Evolutionary conservation across 2,329 filamentous ascomycete genomes (phyloP).

Genomic region (Talaromyces sp.): DNA sequence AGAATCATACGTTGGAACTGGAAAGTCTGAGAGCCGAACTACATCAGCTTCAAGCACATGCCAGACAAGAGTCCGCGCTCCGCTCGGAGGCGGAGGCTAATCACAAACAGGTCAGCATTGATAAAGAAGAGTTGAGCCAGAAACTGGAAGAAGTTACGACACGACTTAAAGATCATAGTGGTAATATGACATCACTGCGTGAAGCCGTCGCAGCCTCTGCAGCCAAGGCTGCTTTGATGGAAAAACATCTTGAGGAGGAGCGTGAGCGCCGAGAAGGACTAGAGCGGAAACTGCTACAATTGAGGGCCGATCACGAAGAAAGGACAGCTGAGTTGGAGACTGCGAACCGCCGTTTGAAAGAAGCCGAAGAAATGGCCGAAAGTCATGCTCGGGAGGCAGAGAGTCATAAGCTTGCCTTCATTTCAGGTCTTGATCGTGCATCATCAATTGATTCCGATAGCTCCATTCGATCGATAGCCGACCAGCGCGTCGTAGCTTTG

Average conservation of each 20-base stretch:
- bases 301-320: constrained; percentile 81
- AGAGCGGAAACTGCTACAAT: constrained; percentile 71
- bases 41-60: constrained; percentile 72
- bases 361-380: constrained; percentile 84
- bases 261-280: constrained; percentile 70
- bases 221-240: constrained; percentile 72
- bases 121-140: constrained; percentile 73
- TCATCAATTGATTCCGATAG: constrained; percentile 43
- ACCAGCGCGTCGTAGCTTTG: constrained; percentile 65
- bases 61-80: constrained; percentile 76
- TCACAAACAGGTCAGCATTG: constrained; percentile 73
- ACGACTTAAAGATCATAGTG: constrained; percentile 67
- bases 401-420: constrained; percentile 77
- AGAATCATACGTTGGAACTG: constrained; percentile 78
- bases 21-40: constrained; percentile 83
- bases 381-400: constrained; percentile 84
- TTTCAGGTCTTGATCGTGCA: constrained; percentile 78
- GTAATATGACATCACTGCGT: constrained; percentile 71
- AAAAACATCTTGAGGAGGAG: constrained; percentile 77
- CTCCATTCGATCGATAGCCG: constrained; percentile 39
- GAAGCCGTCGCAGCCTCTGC: constrained; percentile 76
- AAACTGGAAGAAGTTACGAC: constrained; percentile 67
- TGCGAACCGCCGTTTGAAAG: constrained; percentile 70
- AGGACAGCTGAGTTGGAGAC: constrained; percentile 74
- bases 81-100: constrained; percentile 74